Evolutionary conservation across 1,284 basidiomycete species (phyloP).

Genomic region (Lentinus polychrous): DNA sequence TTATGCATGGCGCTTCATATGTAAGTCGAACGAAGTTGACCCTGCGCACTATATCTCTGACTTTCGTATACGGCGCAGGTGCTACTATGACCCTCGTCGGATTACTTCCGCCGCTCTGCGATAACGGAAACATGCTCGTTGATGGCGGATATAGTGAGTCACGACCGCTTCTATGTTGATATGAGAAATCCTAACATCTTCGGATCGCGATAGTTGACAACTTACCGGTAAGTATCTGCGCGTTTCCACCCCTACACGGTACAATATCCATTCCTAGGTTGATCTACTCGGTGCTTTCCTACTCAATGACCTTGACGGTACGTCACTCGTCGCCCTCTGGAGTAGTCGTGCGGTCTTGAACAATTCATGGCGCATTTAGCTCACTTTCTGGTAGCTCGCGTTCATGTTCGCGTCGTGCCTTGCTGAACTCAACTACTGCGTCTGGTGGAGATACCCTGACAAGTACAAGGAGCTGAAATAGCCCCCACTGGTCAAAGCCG

Average conservation of each 20-base stretch:
- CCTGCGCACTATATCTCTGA: neutral
- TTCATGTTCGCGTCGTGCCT: constrained; percentile 64
- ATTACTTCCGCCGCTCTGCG: constrained; percentile 89
- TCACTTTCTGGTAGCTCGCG: constrained; percentile 86
- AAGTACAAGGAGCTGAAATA: constrained; percentile 81
- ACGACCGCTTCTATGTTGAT: constrained; percentile 1
- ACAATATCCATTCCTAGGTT: constrained; percentile 77
- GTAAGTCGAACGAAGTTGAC: constrained; percentile 33
- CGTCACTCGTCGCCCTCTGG: constrained; percentile 15
- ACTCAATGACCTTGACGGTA: constrained; percentile 83
- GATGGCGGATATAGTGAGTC: constrained; percentile 86
- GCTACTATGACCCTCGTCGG: constrained; percentile 98
- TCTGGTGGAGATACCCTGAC: constrained; percentile 77
- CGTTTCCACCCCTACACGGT: constrained; percentile 27
- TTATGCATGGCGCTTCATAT: constrained; percentile 88
- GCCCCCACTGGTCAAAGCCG: constrained; percentile 71
- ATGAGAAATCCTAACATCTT: constrained; percentile 1
- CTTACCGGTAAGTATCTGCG: constrained; percentile 51
- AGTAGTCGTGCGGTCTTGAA: neutral
- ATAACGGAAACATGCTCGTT: constrained; percentile 91
- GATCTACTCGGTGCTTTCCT: constrained; percentile 75
- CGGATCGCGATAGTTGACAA: constrained; percentile 67
- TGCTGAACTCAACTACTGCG: constrained; percentile 74
- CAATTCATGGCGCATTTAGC: constrained; percentile 32
- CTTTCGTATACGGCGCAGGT: constrained; percentile 37